phyloP scores from a whole-genome alignment of 805 yeast species.

The Lipomyces anomalus region DNA sequence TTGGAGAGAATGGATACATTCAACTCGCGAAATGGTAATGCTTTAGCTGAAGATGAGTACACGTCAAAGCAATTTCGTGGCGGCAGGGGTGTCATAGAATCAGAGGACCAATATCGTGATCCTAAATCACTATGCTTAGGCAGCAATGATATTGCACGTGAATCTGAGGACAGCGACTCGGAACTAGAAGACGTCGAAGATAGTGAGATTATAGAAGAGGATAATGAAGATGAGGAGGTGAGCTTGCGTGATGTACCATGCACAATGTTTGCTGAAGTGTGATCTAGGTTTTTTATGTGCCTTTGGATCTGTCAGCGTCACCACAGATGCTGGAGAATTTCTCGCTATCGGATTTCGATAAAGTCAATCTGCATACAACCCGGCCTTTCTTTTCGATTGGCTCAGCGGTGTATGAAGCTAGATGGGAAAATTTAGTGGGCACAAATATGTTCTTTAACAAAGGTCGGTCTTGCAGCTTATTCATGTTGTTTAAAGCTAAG shows the following conservation, averaged over 20 bases:
- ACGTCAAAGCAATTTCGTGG: no score
- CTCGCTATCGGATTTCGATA: constrained; percentile 4
- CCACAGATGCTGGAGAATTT: constrained; percentile 12
- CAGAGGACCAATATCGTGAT: no score
- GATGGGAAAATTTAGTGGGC: constrained; percentile 19
- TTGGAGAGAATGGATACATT: no score
- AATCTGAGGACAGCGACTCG: constrained; percentile 3
- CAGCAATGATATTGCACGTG: constrained; percentile 1
- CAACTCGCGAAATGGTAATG: no score
- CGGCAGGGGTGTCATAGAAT: no score
- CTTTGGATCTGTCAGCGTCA: constrained; percentile 14
- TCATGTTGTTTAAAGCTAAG: neutral
- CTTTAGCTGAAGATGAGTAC: no score
- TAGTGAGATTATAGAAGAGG: neutral
- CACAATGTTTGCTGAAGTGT: no score
- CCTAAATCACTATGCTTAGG: no score
- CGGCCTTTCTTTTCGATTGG: constrained; percentile 18
- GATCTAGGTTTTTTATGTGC: constrained; percentile 9
- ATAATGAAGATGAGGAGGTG: constrained; percentile 2
- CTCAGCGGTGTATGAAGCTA: constrained; percentile 19
- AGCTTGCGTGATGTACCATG: constrained; percentile 5
- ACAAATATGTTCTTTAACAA: constrained; percentile 19
- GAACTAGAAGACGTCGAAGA: constrained; percentile 10
- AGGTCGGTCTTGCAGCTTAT: constrained; percentile 4
- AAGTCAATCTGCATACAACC: constrained; percentile 10